Evolutionary conservation across 2,329 filamentous ascomycete genomes (phyloP).

Genomic region (Byssochlamys sp.): DNA sequence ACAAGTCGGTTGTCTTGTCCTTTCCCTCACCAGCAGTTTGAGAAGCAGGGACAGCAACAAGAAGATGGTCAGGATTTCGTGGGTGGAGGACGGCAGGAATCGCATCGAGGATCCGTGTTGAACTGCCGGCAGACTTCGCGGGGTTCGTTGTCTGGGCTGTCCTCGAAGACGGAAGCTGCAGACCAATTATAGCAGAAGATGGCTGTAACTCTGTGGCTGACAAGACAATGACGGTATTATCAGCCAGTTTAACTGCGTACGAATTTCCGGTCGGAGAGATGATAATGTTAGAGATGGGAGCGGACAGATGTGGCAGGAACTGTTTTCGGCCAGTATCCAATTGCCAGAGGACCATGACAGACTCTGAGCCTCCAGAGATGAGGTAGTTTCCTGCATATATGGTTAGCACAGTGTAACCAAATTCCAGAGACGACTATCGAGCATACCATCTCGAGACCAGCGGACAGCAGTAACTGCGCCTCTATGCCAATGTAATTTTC

Average conservation of each 20-base stretch:
- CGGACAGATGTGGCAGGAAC: conserved; percentile 80
- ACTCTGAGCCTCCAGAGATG: conserved; percentile 84
- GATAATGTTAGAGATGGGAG: conserved; percentile 72
- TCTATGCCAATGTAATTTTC: conserved; percentile 84
- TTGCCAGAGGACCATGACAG: conserved; percentile 85
- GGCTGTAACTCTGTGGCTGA: conserved; percentile 84
- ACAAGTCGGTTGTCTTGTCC: conserved; percentile 44
- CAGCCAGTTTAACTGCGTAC: conserved; percentile 75
- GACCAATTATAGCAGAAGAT: conserved; percentile 70
- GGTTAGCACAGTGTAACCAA: conserved; percentile 16
- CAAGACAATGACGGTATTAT: conserved; percentile 84
- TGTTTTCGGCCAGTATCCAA: conserved; percentile 74
- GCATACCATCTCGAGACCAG: conserved; percentile 78
- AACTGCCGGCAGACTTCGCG: conserved; percentile 9
- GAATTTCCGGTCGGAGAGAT: conserved; percentile 70
- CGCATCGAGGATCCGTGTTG: conserved; percentile 4
- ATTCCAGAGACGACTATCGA: neutral
- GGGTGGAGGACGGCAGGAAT: conserved; percentile 56
- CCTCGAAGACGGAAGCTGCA: conserved; percentile 49
- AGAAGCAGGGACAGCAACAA: conserved; percentile 56
- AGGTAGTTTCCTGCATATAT: conserved; percentile 67
- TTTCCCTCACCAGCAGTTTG: conserved; percentile 31
- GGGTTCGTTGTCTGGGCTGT: conserved; percentile 44
- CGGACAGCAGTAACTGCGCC: conserved; percentile 73
- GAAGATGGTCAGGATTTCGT: conserved; percentile 51